Evolutionary conservation across 495 filamentous ascomycete genomes (phyloP).

Genomic region (Penicillium coffeae): DNA sequence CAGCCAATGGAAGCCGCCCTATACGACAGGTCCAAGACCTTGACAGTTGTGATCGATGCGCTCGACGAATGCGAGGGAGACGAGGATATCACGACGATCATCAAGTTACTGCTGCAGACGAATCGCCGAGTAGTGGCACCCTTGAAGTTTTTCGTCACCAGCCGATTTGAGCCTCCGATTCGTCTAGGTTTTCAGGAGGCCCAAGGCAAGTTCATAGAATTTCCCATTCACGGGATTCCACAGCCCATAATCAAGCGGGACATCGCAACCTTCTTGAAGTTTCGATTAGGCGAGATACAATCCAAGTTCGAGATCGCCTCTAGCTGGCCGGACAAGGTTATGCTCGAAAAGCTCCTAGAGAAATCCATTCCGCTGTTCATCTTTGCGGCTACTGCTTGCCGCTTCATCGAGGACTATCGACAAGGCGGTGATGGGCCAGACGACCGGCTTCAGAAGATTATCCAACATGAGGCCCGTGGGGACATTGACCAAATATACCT

Average conservation of each 20-base stretch:
- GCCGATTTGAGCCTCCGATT: too few relatives aligned
- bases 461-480: slow-evolving; percentile 7
- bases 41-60: too few relatives aligned
- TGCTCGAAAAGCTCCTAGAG: slow-evolving; percentile 9
- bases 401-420: slow-evolving; percentile 20
- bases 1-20: too few relatives aligned
- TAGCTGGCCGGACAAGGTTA: slow-evolving; percentile 38
- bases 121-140: too few relatives aligned
- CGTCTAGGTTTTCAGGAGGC: too few relatives aligned
- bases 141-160: too few relatives aligned
- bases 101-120: too few relatives aligned
- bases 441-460: slow-evolving; percentile 8
- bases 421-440: neutral
- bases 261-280: neutral
- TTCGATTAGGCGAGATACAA: neutral
- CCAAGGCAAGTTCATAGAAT: too few relatives aligned
- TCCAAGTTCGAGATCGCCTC: neutral
- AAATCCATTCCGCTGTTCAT: slow-evolving; percentile 33
- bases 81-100: too few relatives aligned
- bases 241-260: neutral
- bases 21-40: too few relatives aligned
- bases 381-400: slow-evolving; percentile 27
- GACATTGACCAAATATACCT: slow-evolving; percentile 22
- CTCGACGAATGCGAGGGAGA: too few relatives aligned
- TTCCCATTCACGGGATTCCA: neutral